Conservation (phyloP, 1,139 yeast species). For the Yamadazyma atmosphaerica region DNA sequence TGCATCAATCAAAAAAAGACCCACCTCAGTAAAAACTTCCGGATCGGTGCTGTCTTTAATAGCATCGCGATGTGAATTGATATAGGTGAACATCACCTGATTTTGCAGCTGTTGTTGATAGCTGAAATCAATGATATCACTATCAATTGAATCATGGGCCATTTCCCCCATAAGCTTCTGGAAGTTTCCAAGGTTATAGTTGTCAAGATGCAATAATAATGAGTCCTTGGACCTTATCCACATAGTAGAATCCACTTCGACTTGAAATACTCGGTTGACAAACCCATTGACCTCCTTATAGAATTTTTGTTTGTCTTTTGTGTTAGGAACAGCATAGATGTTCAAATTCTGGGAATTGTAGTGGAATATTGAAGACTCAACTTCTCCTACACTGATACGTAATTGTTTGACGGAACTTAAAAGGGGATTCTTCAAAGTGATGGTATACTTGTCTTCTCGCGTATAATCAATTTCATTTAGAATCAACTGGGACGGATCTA, state of each 20-base stretch:
- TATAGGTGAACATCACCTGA: conserved; percentile 16
- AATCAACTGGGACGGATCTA: conserved; percentile 16
- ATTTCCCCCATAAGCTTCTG: conserved; percentile 8
- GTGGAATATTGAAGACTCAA: conserved; percentile 23
- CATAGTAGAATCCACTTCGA: conserved; percentile 14
- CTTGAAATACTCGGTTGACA: conserved; percentile 18
- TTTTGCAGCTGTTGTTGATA: conserved; percentile 9
- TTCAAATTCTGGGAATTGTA: conserved; percentile 26
- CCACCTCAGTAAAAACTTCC: conserved; percentile 29
- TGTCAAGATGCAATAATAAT: conserved; percentile 18
- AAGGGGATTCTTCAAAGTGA: conserved; percentile 7
- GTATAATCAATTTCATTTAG: conserved; percentile 15
- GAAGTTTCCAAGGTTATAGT: conserved; percentile 4
- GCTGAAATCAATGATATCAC: conserved; percentile 18
- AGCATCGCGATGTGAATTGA: conserved; percentile 10
- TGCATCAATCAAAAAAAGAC: conserved; percentile 33
- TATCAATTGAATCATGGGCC: conserved; percentile 5
- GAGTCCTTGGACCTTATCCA: conserved; percentile 26
- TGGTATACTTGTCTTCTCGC: conserved; percentile 16
- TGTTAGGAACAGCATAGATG: conserved; percentile 28
- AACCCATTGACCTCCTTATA: conserved; percentile 21
- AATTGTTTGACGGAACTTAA: conserved; percentile 19
- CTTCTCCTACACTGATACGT: conserved; percentile 24
- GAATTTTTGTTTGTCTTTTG: conserved; percentile 19
- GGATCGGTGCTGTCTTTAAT: conserved; percentile 8